These are phyloP conservation scores for Mortierella sp. DNA, from an alignment of 371 early-diverging fungal species.

Conservation along the genomic window DNA sequence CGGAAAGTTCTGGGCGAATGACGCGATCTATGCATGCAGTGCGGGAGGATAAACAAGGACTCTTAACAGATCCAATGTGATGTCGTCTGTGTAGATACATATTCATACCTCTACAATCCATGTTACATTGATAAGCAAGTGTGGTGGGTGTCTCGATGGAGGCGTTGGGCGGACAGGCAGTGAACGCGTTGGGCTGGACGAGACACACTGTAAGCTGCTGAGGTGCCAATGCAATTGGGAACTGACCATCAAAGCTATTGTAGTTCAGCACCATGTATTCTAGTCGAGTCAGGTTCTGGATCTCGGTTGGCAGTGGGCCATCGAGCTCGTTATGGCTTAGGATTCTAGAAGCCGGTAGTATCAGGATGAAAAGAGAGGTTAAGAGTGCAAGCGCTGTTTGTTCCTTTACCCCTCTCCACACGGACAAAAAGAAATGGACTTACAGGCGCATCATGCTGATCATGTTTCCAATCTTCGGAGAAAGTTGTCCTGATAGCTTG, in stretches of 20 bases:
- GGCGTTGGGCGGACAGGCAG: conserved; percentile 59
- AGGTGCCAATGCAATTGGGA: conserved; percentile 60
- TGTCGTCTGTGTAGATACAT: too few species aligned
- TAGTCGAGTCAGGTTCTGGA: conserved; percentile 55
- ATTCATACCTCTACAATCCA: conserved; percentile 55
- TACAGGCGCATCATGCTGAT: conserved; percentile 55
- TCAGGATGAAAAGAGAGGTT: not conserved
- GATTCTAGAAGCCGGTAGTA: conserved; percentile 29
- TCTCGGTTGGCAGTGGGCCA: conserved; percentile 59
- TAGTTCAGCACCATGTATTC: conserved; percentile 61
- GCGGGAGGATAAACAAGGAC: not conserved
- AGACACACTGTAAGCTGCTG: conserved; percentile 58
- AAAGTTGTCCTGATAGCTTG: conserved; percentile 16
- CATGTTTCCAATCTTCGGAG: conserved; percentile 24
- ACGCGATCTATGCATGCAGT: conserved; percentile 30
- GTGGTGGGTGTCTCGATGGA: conserved; percentile 55
- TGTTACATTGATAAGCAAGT: conserved; percentile 64
- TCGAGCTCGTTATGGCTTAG: conserved; percentile 60
- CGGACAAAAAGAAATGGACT: too few species aligned
- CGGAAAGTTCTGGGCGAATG: conserved; percentile 29
- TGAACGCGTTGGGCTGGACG: conserved; percentile 64
- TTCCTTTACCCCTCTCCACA: too few species aligned
- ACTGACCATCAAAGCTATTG: conserved; percentile 61
- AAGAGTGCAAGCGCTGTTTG: not conserved
- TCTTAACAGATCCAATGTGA: not conserved